Evolutionary conservation across 1,284 basidiomycete genomes (phyloP).

Genomic region (Apiotrichum akiyoshidainum): DNA sequence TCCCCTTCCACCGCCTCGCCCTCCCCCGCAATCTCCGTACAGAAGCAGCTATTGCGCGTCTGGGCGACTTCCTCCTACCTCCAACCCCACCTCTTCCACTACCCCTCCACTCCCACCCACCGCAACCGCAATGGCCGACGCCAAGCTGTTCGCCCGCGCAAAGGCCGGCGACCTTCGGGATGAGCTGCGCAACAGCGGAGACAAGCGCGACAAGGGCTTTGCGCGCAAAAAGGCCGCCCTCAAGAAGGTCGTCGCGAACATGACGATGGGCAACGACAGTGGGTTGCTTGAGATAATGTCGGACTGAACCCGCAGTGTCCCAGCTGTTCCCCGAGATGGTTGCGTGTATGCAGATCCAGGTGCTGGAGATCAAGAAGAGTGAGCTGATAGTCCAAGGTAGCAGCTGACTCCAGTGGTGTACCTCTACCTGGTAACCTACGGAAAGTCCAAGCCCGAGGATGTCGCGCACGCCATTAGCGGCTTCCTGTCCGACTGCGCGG

Average conservation of each 20-base stretch:
- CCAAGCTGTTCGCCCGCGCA: conserved; percentile 62
- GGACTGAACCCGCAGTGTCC: conserved; percentile 69
- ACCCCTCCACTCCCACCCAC: not conserved
- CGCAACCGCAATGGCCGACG: conserved; percentile 46
- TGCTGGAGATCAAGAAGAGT: conserved; percentile 99
- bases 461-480: conserved; percentile 97
- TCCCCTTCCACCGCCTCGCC: too few species aligned
- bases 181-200: conserved; percentile 81
- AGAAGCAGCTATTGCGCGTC: too few species aligned
- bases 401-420: conserved; percentile 71
- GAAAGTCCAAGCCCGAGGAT: conserved; percentile 90
- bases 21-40: too few species aligned
- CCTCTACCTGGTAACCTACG: conserved; percentile 97
- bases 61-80: not conserved
- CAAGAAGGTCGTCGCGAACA: conserved; percentile 94
- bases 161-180: conserved; percentile 77
- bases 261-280: conserved; percentile 98
- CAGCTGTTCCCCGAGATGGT: conserved; percentile 94
- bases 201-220: conserved; percentile 88
- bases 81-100: not conserved
- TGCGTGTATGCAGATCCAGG: conserved; percentile 75
- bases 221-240: conserved; percentile 82
- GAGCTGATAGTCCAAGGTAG: conserved; percentile 30
- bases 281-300: conserved; percentile 53
- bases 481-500: conserved; percentile 89